phyloP scores from a whole-genome alignment of 352 stramenopile species.

The Elongisporangium undulatum region DNA sequence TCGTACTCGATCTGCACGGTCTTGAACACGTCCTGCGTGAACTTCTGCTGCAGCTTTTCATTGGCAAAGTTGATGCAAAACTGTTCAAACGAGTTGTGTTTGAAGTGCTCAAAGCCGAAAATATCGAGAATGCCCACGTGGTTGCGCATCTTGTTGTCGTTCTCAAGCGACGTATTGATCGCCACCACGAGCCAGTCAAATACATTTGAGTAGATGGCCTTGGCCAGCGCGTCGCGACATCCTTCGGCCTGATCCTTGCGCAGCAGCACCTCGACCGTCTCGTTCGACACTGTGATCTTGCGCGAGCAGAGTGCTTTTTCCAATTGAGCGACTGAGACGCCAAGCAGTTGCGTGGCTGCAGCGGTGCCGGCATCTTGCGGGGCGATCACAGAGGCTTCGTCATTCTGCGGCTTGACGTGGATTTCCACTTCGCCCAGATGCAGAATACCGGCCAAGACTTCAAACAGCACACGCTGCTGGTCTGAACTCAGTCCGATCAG shows the following conservation, averaged over 20 bases:
- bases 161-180: slow-evolving; percentile 33
- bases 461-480: slow-evolving; percentile 56
- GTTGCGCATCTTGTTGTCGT: slow-evolving; percentile 75
- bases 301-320: slow-evolving; percentile 70
- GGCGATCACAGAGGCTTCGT: slow-evolving; percentile 63
- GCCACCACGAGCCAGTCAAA: slow-evolving; percentile 86
- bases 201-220: slow-evolving; percentile 90
- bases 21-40: slow-evolving; percentile 85
- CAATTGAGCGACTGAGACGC: slow-evolving; percentile 41
- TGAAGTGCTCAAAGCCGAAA: slow-evolving; percentile 96
- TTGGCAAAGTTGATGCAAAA: slow-evolving; percentile 97
- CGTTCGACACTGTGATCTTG: slow-evolving; percentile 40
- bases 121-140: slow-evolving; percentile 97
- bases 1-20: slow-evolving; percentile 84
- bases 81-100: slow-evolving; percentile 93
- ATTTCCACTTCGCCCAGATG: slow-evolving; percentile 97
- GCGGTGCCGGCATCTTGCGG: slow-evolving; percentile 25
- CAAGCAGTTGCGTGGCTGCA: slow-evolving; percentile 47
- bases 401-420: slow-evolving; percentile 48
- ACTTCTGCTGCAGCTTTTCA: slow-evolving; percentile 93
- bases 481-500: slow-evolving; percentile 60
- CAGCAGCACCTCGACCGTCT: slow-evolving; percentile 41
- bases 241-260: slow-evolving; percentile 75
- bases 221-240: slow-evolving; percentile 88
- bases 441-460: slow-evolving; percentile 89